Conservation (phyloP, 169 alveolate genomes). For the Theileria sp. region DNA sequence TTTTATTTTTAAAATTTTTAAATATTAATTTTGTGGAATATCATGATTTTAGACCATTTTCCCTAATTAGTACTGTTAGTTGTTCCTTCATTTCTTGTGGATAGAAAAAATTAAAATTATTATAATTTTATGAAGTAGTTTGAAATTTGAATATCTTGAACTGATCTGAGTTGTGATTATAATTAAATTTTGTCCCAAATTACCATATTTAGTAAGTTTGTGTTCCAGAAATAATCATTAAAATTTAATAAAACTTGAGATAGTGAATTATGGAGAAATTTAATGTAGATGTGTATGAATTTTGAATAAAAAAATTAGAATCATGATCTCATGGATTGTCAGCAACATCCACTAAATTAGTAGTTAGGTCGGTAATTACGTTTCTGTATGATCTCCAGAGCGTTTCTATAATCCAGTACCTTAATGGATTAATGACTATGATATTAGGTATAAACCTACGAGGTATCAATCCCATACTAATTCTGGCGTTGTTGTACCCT, state of each 20-base stretch:
- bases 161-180: neutral
- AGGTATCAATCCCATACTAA: neutral
- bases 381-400: neutral
- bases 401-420: neutral
- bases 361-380: neutral
- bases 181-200: neutral
- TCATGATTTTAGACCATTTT: neutral
- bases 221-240: neutral
- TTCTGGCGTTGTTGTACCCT: neutral
- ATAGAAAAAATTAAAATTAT: no score
- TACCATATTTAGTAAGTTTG: neutral
- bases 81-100: neutral
- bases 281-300: neutral
- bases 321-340: neutral
- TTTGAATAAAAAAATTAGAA: neutral
- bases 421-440: neutral
- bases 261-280: neutral
- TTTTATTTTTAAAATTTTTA: no score
- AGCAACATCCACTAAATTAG: neutral
- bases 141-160: neutral
- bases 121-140: neutral
- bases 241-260: neutral
- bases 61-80: neutral
- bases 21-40: no score
- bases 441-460: neutral